Conservation (phyloP, 169 alveolate genomes). For the Plasmodium ovale region DNA sequence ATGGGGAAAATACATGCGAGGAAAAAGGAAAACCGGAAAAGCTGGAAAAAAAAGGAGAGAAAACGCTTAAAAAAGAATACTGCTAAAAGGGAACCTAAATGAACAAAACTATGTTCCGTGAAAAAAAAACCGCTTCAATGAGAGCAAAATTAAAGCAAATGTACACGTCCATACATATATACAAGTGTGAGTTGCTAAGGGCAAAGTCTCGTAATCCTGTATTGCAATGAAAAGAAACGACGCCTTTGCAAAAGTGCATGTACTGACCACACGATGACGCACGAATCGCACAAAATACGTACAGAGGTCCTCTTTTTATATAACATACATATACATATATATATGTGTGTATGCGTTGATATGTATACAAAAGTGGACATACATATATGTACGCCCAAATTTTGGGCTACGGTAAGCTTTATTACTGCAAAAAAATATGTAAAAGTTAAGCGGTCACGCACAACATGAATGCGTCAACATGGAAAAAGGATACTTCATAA, state of each 20-base stretch:
- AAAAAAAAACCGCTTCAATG: no score
- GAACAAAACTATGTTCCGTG: constrained; percentile 11
- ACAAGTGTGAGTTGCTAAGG: no score
- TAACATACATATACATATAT: no score
- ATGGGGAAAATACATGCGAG: neutral
- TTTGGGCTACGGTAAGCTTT: neutral
- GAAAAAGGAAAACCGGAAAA: neutral
- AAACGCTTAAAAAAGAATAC: constrained; percentile 1
- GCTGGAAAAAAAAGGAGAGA: neutral
- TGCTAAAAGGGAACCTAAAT: neutral
- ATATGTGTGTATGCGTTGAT: no score
- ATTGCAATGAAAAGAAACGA: no score
- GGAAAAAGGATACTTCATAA: neutral
- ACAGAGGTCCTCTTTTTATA: no score
- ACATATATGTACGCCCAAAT: neutral
- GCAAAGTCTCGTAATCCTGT: no score
- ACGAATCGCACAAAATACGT: no score
- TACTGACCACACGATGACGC: no score
- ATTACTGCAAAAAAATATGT: neutral
- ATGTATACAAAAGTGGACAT: no score
- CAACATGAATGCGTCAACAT: neutral
- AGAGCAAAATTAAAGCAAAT: neutral
- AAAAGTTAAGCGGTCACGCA: neutral
- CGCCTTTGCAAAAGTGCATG: no score
- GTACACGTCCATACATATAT: neutral